Evolutionary conservation across 1,284 basidiomycete species (phyloP), one percentile per base, ranked within the genome.

Genomic region (Porogramme epimiltina): DNA sequence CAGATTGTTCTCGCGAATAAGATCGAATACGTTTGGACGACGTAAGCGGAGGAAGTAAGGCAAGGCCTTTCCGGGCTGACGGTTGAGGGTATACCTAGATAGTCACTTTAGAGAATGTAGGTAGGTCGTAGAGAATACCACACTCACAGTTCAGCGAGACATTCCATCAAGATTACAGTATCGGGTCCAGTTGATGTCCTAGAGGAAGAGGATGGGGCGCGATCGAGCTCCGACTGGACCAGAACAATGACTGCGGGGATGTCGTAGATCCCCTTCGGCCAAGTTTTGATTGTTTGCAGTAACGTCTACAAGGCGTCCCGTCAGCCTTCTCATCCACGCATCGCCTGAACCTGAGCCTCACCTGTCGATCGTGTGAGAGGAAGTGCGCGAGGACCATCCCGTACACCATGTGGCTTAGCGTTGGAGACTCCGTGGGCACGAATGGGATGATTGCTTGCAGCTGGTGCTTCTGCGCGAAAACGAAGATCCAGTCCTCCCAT

Each of bases 401-500:
- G 70, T 99, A 99, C 3, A 97, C 91, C 24, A 94, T 69, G 59
- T 86, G 85, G 42, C 87, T 84, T 13, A 99, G 79, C 45, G 84
- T 85, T 0, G 95, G 96, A 4, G 84, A 75, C 24, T 88, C 79
- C 0, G 87, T 94, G 0, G 97, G 97, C 0, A 98, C 84, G 63
- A 83, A 88, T 0, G 95, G 95, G 42, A 98, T 94, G 53, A 98
- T 91, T 3, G 83, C 78, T 87, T 90, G 84, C 18, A 98, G 73
- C 55, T 93, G 85, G 28, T 84, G 81, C 62, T 89, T 85, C 67
- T 95, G 87, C 0, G 91, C 90, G 66, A 97, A 98, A 9, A 85
- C 74, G 65, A 97, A 96, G 66, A 98, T 91, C 89, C 92, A 97
- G 63, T 91, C 85, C 67, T 98, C 95, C 97, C 97, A 99, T 16